phyloP scores from a whole-genome alignment of 2,329 filamentous ascomycete genomes.

The Talaromyces amestolkiae region DNA sequence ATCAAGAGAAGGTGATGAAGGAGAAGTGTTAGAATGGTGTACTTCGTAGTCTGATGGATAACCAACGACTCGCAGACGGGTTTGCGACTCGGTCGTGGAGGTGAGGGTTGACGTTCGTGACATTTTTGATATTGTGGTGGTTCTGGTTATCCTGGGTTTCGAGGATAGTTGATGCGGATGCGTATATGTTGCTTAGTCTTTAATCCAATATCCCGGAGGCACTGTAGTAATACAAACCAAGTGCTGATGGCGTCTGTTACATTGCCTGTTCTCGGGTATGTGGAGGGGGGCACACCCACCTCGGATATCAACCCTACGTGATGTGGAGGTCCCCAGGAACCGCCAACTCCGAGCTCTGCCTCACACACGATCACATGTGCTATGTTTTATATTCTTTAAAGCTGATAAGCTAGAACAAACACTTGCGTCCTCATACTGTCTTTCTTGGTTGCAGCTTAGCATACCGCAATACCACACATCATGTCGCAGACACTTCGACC shows the following conservation, averaged over 20 bases:
- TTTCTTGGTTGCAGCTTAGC: neutral
- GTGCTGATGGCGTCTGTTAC: neutral
- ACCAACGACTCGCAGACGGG: neutral
- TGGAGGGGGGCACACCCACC: neutral
- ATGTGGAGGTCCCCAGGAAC: neutral
- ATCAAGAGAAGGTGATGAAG: neutral
- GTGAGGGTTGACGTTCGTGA: constrained; percentile 1
- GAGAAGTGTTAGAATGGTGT: constrained; percentile 24
- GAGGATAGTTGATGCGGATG: no score
- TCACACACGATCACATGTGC: neutral
- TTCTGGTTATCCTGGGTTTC: neutral
- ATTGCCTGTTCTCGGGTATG: neutral
- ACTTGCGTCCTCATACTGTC: neutral
- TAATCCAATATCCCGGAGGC: neutral
- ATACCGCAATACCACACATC: neutral
- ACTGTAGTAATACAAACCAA: neutral
- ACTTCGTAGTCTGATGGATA: constrained; percentile 18
- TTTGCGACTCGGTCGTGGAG: neutral
- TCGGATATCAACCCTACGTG: neutral
- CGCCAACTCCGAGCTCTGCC: neutral
- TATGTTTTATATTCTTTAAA: neutral
- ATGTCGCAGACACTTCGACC: constrained; percentile 14
- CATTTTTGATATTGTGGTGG: constrained; percentile 1
- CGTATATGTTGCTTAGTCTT: neutral
- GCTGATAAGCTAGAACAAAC: neutral